These are phyloP conservation scores for Tuber magnatum DNA, from an alignment of 495 filamentous ascomycete species.

Conservation along the genomic window DNA sequence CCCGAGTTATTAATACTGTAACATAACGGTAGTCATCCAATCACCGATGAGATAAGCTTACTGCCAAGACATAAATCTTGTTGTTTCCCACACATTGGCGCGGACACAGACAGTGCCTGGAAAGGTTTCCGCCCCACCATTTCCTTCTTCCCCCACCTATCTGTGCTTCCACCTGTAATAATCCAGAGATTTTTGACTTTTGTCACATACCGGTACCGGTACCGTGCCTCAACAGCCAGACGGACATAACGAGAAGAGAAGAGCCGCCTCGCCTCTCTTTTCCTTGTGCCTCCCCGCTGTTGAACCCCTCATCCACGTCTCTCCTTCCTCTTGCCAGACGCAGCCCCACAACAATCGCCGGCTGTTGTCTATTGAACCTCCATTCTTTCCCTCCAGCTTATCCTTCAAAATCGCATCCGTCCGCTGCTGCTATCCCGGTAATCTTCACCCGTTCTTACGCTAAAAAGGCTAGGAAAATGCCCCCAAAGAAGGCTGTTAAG, in stretches of 20 bases:
- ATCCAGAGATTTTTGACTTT: not conserved
- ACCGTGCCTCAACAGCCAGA: not conserved
- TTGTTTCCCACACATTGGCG: not conserved
- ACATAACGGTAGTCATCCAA: not conserved
- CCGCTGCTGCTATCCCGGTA: not conserved
- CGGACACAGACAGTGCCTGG: not conserved
- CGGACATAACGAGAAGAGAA: constrained; percentile 7
- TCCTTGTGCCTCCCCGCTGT: constrained; percentile 10
- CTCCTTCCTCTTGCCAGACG: constrained; percentile 31
- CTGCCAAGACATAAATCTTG: not conserved
- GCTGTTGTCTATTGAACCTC: constrained; percentile 5
- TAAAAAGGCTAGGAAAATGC: constrained; percentile 52
- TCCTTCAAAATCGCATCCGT: not conserved
- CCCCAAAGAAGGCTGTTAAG: constrained; percentile 64
- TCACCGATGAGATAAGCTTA: not conserved
- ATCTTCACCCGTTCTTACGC: constrained; percentile 46
- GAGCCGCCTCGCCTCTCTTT: constrained; percentile 6
- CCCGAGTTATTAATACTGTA: not conserved
- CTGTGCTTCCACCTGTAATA: not conserved
- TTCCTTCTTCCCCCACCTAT: not conserved
- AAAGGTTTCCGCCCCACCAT: not conserved
- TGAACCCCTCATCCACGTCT: constrained; percentile 36
- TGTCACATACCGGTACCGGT: not conserved
- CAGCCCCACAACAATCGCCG: constrained; percentile 21
- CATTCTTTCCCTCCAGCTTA: not conserved